A percentile compares a stretch with the other conserved stretches of the same genome.
Conservation (phyloP, 164 flowering plant genomes). For the Litsea cubeba region DNA sequence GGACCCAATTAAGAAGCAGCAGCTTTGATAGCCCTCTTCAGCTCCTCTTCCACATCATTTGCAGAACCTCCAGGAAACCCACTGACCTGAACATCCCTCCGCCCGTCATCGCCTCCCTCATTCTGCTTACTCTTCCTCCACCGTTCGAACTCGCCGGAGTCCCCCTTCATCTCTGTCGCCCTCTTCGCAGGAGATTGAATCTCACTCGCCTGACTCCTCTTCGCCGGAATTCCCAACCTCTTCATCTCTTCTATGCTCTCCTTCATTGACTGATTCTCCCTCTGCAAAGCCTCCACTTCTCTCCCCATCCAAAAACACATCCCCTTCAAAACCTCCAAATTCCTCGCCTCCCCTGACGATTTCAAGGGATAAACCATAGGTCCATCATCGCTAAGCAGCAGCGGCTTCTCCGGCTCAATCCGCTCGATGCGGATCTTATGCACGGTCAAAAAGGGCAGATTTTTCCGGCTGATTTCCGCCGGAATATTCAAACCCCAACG, state of each 20-base stretch:
- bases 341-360: conserved; percentile 9
- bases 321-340: conserved; percentile 49
- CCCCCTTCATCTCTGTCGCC: conserved; percentile 15
- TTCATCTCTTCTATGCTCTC: conserved; percentile 35
- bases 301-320: conserved; percentile 67
- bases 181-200: conserved; percentile 16
- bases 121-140: conserved; percentile 46
- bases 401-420: conserved; percentile 26
- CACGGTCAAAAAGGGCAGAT: conserved; percentile 57
- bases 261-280: conserved; percentile 57
- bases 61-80: conserved; percentile 10
- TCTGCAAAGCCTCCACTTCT: conserved; percentile 59
- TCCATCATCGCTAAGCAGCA: conserved; percentile 4
- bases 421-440: conserved; percentile 73
- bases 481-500: conserved; percentile 70
- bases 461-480: conserved; percentile 18
- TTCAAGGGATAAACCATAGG: background rate
- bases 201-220: conserved; percentile 15
- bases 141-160: conserved; percentile 32
- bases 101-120: conserved; percentile 27
- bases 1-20: conserved; percentile 34
- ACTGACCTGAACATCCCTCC: conserved; percentile 31
- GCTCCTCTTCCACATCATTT: conserved; percentile 54
- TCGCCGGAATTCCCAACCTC: conserved; percentile 10
- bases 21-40: conserved; percentile 75